Conservation (phyloP, 768 basidiomycete genomes). For the Suillus plorans region DNA sequence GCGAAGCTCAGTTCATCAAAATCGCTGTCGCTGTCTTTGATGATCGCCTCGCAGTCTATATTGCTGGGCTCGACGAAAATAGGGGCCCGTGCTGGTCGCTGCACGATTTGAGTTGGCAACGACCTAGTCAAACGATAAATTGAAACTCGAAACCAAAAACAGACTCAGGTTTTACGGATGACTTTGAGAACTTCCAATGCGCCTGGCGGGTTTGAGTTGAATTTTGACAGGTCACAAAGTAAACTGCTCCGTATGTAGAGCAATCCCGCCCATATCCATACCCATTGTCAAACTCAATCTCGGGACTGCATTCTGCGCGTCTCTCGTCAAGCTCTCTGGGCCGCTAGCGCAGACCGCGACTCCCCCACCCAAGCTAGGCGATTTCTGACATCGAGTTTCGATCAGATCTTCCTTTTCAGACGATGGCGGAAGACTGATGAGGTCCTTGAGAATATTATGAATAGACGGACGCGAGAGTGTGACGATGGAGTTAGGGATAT, state of each 20-base stretch:
- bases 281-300: constrained; percentile 43
- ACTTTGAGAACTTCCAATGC: too few relatives aligned
- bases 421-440: constrained; percentile 29
- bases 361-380: constrained; percentile 47
- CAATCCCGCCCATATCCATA: constrained; percentile 58
- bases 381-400: constrained; percentile 13
- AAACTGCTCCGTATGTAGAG: constrained; percentile 78
- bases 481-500: constrained; percentile 65
- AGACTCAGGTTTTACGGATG: too few relatives aligned
- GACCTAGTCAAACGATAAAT: background rate
- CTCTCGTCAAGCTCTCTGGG: constrained; percentile 66
- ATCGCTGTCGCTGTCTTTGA: background rate
- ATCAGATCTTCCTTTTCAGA: constrained; percentile 11
- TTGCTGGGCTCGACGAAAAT: background rate
- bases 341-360: constrained; percentile 82
- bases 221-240: constrained; percentile 26
- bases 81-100: background rate
- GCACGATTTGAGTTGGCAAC: background rate
- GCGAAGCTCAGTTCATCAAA: background rate
- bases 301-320: constrained; percentile 80
- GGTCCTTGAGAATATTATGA: constrained; percentile 40
- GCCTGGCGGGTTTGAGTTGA: too few relatives aligned
- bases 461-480: constrained; percentile 49
- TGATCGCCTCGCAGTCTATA: background rate
- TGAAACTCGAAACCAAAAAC: too few relatives aligned